Base-by-base conservation (phyloP, 257 asterid species). In the Lycium barbarum region DNA sequence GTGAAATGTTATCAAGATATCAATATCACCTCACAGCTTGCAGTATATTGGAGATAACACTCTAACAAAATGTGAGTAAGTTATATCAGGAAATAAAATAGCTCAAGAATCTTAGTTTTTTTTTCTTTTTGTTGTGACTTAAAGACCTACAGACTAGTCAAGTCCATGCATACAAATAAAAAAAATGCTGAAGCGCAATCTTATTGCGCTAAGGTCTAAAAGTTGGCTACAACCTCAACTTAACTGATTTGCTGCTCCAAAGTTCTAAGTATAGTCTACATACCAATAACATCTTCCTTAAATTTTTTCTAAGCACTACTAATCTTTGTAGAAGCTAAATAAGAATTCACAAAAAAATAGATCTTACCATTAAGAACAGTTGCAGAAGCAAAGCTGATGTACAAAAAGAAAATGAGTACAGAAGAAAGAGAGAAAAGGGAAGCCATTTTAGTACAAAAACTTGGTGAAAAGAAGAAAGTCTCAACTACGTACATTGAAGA, bases 351-450 rank as follows among this genome's bases (percentile, higher is more conserved):
- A 17, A 43, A n/a, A 20, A 22, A 33, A 43, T 12, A 83, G 12
- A 62, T 79, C 89, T 85, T 88, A 92, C 98, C 88, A 71, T 94
- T 95, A 85, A 91, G 92, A 81, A 84, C 72, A 62, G 7, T 49
- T 40, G 87, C 86, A 66, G 80, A 91, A 88, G 90, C 91, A 83
- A 87, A 61, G 71, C 55, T 86, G 73, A 6, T 86, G 90, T 71
- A 86, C 18, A 90, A 57, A 62, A 87, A 61, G 85, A 87, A 83
- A 67, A 83, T 54, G 86, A 85, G 86, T 17, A 88, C 74, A 85
- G 86, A 85, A 26, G 73, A 83, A 66, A 91, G 84, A 85, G 88
- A 74, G 74, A 85, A 74, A 78, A 78, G 17, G 83, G 89, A 85
- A 79, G 88, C 91, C 96, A 93, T 83, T 79, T 33, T 13, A 33